These are phyloP conservation scores for Caryopteris hybrid DNA, from an alignment of 305 asterid species.

Conservation along the genomic window DNA sequence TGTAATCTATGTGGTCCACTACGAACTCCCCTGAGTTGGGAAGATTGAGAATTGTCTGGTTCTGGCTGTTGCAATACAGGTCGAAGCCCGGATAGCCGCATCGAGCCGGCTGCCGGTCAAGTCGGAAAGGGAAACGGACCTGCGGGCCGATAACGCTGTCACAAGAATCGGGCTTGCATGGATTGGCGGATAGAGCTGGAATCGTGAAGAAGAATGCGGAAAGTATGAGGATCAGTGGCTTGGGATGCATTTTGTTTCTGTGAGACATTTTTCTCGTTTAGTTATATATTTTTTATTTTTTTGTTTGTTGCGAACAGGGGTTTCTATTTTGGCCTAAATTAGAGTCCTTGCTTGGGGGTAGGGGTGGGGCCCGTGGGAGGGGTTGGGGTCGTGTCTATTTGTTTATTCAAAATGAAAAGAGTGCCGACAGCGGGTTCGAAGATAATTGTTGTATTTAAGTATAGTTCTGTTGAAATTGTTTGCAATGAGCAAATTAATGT, in stretches of 20 bases:
- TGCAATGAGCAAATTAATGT: neutral
- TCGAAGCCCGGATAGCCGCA: conserved; percentile 78
- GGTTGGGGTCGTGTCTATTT: neutral
- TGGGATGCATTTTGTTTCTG: conserved; percentile 14
- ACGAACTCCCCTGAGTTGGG: conserved; percentile 61
- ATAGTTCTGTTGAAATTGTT: neutral
- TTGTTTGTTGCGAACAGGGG: no score
- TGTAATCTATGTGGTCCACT: conserved; percentile 53
- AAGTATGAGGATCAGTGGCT: conserved; percentile 17
- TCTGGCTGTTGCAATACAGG: conserved; percentile 45
- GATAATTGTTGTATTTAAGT: neutral
- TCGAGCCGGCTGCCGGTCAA: conserved; percentile 27
- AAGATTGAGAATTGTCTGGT: conserved; percentile 44
- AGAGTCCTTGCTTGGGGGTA: no score
- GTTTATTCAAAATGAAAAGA: neutral
- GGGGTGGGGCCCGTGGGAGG: no score
- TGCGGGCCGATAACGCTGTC: conserved; percentile 26
- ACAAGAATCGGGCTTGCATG: conserved; percentile 40
- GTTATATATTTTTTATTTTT: neutral
- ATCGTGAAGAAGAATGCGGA: conserved; percentile 8
- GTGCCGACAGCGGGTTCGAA: neutral
- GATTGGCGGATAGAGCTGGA: conserved; percentile 20
- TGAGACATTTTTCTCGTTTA: neutral
- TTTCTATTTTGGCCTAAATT: no score
- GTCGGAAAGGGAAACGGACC: conserved; percentile 70